Evolutionary conservation across 352 stramenopile genomes (phyloP).

Genomic region (Phytophthora sp.): DNA sequence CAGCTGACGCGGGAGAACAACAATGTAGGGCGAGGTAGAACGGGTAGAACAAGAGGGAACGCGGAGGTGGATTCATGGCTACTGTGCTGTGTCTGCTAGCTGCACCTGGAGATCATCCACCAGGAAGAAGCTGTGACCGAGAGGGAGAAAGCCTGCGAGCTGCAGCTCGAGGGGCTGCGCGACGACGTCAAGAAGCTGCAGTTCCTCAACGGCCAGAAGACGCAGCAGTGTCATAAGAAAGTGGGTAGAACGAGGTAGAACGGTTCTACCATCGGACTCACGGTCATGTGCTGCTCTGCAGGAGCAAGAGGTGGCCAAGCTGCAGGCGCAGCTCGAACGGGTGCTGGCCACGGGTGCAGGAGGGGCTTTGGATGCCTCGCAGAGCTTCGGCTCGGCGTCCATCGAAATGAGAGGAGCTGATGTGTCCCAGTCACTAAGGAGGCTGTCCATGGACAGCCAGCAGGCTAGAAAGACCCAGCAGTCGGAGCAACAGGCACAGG

Average conservation of each 20-base stretch:
- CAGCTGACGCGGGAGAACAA: slow-evolving; percentile 80
- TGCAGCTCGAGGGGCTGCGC: slow-evolving; percentile 70
- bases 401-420: slow-evolving; percentile 43
- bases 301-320: slow-evolving; percentile 67
- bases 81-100: slow-evolving; percentile 27
- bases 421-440: slow-evolving; percentile 20
- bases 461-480: slow-evolving; percentile 19
- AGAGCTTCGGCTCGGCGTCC: slow-evolving; percentile 13
- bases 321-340: slow-evolving; percentile 71
- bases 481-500: slow-evolving; percentile 28
- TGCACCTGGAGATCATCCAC: slow-evolving; percentile 83
- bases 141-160: slow-evolving; percentile 64
- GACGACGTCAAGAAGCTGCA: slow-evolving; percentile 77
- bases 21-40: slow-evolving; percentile 42
- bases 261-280: slow-evolving; percentile 1
- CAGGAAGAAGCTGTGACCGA: slow-evolving; percentile 77
- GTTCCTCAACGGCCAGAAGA: slow-evolving; percentile 68
- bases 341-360: slow-evolving; percentile 43
- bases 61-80: not conserved
- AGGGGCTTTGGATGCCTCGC: slow-evolving; percentile 9
- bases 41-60: not conserved
- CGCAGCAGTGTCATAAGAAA: slow-evolving; percentile 62
- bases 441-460: slow-evolving; percentile 30
- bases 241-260: slow-evolving; percentile 29
- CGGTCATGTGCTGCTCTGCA: slow-evolving; percentile 12